Conservation (phyloP, 805 yeast species). For the Yarrowia sp. region DNA sequence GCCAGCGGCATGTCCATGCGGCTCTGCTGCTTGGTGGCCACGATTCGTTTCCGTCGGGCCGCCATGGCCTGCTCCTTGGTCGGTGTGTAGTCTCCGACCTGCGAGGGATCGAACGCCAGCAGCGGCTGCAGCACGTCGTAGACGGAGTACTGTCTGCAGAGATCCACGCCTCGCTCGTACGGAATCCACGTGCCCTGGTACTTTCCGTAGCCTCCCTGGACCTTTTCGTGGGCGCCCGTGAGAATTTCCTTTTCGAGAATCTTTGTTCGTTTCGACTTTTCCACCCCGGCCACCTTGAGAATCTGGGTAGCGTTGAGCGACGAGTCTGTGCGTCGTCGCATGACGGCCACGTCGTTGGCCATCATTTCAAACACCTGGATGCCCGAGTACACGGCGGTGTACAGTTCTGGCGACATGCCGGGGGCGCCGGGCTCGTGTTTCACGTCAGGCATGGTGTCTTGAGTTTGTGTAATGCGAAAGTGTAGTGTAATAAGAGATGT, state of each 20-base stretch:
- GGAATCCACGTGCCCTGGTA: conserved; percentile 78
- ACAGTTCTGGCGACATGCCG: conserved; percentile 35
- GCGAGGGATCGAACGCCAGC: conserved; percentile 44
- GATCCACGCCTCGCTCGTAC: conserved; percentile 52
- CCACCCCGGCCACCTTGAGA: conserved; percentile 63
- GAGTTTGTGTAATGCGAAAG: neutral
- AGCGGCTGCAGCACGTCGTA: conserved; percentile 52
- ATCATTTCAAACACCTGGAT: conserved; percentile 59
- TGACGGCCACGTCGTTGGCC: conserved; percentile 59
- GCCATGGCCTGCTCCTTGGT: conserved; percentile 49
- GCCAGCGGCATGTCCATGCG: conserved; percentile 33
- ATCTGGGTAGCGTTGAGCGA: conserved; percentile 73
- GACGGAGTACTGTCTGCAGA: conserved; percentile 61
- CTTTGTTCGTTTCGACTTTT: conserved; percentile 60
- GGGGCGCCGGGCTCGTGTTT: neutral
- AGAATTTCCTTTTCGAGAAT: conserved; percentile 62
- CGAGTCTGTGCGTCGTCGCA: conserved; percentile 61
- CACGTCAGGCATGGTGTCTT: neutral
- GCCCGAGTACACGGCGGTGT: conserved; percentile 60
- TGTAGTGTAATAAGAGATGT: too few species aligned
- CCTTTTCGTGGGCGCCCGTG: conserved; percentile 63
- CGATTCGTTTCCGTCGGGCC: conserved; percentile 36
- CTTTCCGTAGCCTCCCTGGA: conserved; percentile 72
- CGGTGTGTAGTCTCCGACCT: conserved; percentile 42
- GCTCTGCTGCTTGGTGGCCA: conserved; percentile 2